Conservation (phyloP, 169 alveolate species). For the Amoebophrya sp. region DNA sequence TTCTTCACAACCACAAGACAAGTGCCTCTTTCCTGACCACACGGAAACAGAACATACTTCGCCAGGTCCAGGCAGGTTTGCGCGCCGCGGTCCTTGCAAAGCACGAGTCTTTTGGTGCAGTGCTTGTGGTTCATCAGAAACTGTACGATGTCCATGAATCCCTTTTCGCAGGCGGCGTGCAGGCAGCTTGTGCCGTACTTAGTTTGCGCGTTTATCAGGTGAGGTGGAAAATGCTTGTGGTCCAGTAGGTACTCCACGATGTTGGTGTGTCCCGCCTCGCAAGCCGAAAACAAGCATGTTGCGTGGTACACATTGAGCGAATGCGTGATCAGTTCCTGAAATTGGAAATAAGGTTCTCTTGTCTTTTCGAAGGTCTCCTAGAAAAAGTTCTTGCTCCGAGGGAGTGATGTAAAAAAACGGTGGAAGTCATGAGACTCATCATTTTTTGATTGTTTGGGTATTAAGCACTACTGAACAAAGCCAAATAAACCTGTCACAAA, state of each 20-base stretch:
- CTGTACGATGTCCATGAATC: conserved; percentile 2
- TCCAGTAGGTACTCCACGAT: background rate
- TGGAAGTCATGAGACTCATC: too few relatives aligned
- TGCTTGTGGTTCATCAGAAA: background rate
- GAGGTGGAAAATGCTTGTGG: background rate
- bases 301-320: background rate
- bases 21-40: background rate
- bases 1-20: too few relatives aligned
- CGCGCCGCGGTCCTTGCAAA: background rate
- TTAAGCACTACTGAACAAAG: too few relatives aligned
- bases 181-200: conserved; percentile 20
- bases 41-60: background rate
- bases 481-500: too few relatives aligned
- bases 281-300: background rate
- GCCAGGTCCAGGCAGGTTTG: conserved; percentile 9
- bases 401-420: too few relatives aligned
- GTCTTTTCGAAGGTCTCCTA: too few relatives aligned
- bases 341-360: too few relatives aligned
- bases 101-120: background rate
- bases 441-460: too few relatives aligned
- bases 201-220: background rate
- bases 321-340: background rate
- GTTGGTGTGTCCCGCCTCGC: background rate
- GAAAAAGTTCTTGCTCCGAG: too few relatives aligned
- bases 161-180: conserved; percentile 22